Base-by-base conservation (phyloP, 208 protist species). In the Trypanosoma rangeli region DNA sequence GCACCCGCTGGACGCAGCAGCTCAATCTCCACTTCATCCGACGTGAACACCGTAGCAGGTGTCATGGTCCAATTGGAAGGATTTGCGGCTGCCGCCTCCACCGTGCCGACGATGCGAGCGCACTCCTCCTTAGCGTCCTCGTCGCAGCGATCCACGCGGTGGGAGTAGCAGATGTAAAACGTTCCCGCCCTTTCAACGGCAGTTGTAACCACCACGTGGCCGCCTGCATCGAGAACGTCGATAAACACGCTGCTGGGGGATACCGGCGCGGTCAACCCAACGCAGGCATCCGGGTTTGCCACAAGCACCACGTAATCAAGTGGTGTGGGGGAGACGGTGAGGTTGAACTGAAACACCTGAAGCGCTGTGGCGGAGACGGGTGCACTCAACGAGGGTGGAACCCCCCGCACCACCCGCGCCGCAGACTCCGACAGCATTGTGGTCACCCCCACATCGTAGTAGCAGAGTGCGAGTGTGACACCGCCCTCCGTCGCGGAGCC, bases 161-260 rank as follows among this genome's bases (percentile, higher is more conserved):
- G 75, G 12, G 86, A 85, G 80, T 93, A 94, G 70, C 91, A 96
- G 29, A 93, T 71, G 56, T 89, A 86, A 80, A 89, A 96, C 26
- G 57, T 81, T 5, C 87, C 88, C 18, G 80, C 75, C 20, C 31
- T 37, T 1, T 81, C 79, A 57, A 94, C 64, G 5, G 80, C 85
- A 13, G 89, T 65, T 16, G 70, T 82, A n/a, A 91, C 78, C 4
- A 55, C 61, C 42, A 79, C 15, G 42, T 58, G 54, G 28, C 37
- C 35, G 12, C 8, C 42, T 42, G 4, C n/a, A 15, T 1, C n/a
- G 35, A 58, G 10, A 24, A 60, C 18, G 35, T 60, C 24, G 0
- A 70, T 48, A 55, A 76, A 76, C 20, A 65, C 5, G 15, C 65
- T 48, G 64, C n/a, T 35, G 28, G 64, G 12, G 42, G 35, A 24